These are phyloP conservation scores for Teratosphaeriaceae sp. DNA, from an alignment of 2,329 filamentous ascomycete species.

Conservation along the genomic window DNA sequence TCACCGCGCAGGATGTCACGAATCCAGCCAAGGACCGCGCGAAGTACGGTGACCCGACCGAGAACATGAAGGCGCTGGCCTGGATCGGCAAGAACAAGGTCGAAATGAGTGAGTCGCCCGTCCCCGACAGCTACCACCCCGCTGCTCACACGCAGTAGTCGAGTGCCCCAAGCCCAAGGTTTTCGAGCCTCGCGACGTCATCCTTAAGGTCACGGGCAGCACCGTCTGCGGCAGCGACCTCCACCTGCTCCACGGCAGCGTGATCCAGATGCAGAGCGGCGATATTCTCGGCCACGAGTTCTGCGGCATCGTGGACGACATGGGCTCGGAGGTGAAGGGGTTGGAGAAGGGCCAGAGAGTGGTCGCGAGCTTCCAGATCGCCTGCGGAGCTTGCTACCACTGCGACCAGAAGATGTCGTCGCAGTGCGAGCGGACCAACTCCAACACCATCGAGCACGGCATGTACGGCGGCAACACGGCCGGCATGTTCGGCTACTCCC, in stretches of 20 bases:
- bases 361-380: slow-evolving; percentile 82
- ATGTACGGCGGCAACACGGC: slow-evolving; percentile 76
- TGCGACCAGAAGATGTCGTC: slow-evolving; percentile 73
- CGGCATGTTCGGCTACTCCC: slow-evolving; percentile 53
- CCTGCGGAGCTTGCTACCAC: slow-evolving; percentile 62
- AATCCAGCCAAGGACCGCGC: slow-evolving; percentile 50
- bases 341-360: slow-evolving; percentile 51
- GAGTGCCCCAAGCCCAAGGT: slow-evolving; percentile 65
- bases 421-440: slow-evolving; percentile 73
- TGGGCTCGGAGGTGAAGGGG: slow-evolving; percentile 38
- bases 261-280: slow-evolving; percentile 46
- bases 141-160: slow-evolving; percentile 27
- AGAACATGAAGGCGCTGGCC: slow-evolving; percentile 67
- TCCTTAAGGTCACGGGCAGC: slow-evolving; percentile 66
- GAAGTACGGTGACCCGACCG: slow-evolving; percentile 46
- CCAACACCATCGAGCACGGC: slow-evolving; percentile 61
- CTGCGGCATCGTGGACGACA: slow-evolving; percentile 44
- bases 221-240: slow-evolving; percentile 58
- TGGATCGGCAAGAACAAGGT: slow-evolving; percentile 82
- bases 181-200: slow-evolving; percentile 68
- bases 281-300: slow-evolving; percentile 49
- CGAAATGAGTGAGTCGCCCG: slow-evolving; percentile 48
- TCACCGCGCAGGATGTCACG: slow-evolving; percentile 61
- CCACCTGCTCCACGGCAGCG: slow-evolving; percentile 47
- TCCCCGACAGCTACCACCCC: background rate